Percentiles rank a stretch among this genome's conserved stretches.
phyloP scores from a whole-genome alignment of 2,329 filamentous ascomycete species.

The Uncinocarpus reesii region DNA sequence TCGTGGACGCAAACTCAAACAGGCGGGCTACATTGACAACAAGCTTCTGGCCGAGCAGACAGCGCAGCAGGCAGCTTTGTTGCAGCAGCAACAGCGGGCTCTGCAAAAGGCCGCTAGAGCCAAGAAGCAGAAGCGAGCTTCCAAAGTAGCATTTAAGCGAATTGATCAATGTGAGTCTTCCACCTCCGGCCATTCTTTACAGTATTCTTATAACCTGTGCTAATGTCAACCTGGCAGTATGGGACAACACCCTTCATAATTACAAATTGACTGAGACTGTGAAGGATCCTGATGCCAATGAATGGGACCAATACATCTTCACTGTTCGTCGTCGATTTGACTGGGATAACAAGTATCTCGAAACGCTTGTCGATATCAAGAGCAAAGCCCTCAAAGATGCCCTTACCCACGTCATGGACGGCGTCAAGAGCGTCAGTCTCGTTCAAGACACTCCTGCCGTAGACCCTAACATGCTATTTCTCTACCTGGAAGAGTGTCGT shows the following conservation, averaged over 20 bases:
- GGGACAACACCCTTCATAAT: conserved; percentile 50
- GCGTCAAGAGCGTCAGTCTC: conserved; percentile 65
- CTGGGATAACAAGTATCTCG: conserved; percentile 68
- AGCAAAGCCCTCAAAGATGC: conserved; percentile 66
- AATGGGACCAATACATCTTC: conserved; percentile 73
- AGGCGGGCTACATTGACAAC: conserved; percentile 4
- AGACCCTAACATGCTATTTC: conserved; percentile 60
- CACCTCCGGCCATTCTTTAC: not conserved
- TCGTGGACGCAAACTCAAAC: conserved; percentile 4
- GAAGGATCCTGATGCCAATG: conserved; percentile 50
- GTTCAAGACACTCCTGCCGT: conserved; percentile 69
- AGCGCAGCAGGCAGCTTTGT: conserved; percentile 11
- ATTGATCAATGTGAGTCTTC: conserved; percentile 47
- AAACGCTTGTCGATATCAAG: conserved; percentile 73
- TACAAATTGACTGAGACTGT: conserved; percentile 59
- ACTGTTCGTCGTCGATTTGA: conserved; percentile 74
- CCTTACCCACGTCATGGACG: conserved; percentile 61
- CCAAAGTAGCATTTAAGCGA: conserved; percentile 56
- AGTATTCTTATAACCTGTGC: not conserved
- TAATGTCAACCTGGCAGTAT: conserved; percentile 27
- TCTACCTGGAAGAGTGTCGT: conserved; percentile 71
- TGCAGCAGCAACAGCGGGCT: conserved; percentile 7
- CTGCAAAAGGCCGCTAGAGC: conserved; percentile 24
- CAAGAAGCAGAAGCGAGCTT: conserved; percentile 40
- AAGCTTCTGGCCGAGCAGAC: conserved; percentile 8